Base-by-base conservation (phyloP, 257 asterid species). In the Solanum lycopersicoides region DNA sequence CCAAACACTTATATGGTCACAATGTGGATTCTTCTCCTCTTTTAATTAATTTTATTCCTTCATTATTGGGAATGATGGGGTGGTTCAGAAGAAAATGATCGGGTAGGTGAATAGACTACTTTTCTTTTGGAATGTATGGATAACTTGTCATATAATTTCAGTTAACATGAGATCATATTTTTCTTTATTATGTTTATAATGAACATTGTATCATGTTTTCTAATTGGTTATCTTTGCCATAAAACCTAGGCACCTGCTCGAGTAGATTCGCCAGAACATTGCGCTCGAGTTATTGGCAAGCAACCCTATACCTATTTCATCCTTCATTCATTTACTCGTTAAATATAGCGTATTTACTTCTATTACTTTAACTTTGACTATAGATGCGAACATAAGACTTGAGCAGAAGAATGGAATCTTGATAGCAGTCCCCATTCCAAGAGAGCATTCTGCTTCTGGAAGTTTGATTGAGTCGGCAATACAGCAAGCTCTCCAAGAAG, bases 401-500 rank as follows among this genome's bases (percentile, higher is more conserved):
- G 87, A 87, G 91, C 94, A 93, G 82, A 80, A 92, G 86, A 90
- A 92, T 80, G 99, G 99, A 83, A 93, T 95, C 89, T 91, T 97
- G 83, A 91, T 97, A 92, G 97, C 98, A 25, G 94, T 93, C 63
- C 99, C 99, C 86, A 94, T 97, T 89, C 98, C 99, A 28, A 90
- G 90, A 28, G 95, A 97, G 73, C 94, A 95, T 89, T 93, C 98
- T 86, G 94, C 98, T 76, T 95, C 98, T 59, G 99, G 99, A 88
- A 91, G 89, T 80, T 86, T 91, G 68, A 93, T 97, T 4, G 99
- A 94, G 91, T 92, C 92, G 71, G 98, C 98, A 86, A 95, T 95
- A 90, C 97, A 94, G 89, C 92, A 88, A 91, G 99, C 99, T 88
- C 94, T 95, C 66, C 90, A 75, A 87, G 98, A 97, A 89, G 97